Evolutionary conservation across 768 basidiomycete species (phyloP).

Genomic region (Exidia glandulosa): DNA sequence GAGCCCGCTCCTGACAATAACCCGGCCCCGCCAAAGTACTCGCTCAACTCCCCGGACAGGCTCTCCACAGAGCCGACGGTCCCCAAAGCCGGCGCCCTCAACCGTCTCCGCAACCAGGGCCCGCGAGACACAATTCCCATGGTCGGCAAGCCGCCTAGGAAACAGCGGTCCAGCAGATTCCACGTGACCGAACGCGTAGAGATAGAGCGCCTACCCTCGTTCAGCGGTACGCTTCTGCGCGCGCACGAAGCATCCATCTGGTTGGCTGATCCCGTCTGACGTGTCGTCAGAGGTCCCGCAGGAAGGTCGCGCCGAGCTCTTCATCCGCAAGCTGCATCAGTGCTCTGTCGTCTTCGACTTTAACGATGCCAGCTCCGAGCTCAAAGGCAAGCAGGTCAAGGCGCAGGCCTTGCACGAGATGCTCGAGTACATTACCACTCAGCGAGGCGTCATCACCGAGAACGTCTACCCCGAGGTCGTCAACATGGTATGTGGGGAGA

Average conservation of each 20-base stretch:
- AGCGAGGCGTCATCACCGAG: constrained; percentile 93
- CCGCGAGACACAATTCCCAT: constrained; percentile 97
- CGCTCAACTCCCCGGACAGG: constrained; percentile 4
- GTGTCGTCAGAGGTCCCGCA: constrained; percentile 65
- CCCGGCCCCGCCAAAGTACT: constrained; percentile 21
- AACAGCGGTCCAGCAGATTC: constrained; percentile 94
- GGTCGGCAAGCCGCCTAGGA: constrained; percentile 90
- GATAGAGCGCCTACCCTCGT: constrained; percentile 86
- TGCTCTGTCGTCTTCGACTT: constrained; percentile 98
- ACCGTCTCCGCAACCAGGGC: constrained; percentile 56
- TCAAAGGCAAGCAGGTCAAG: constrained; percentile 98
- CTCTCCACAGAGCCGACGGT: constrained; percentile 11
- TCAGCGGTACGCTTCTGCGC: constrained; percentile 48
- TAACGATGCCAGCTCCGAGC: constrained; percentile 90
- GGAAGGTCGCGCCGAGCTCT: constrained; percentile 79
- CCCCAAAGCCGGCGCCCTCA: constrained; percentile 42
- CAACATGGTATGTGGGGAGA: constrained; percentile 64
- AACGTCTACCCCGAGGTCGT: constrained; percentile 98
- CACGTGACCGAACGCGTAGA: constrained; percentile 94
- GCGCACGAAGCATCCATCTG: neutral
- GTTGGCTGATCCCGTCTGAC: neutral
- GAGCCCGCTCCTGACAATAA: constrained; percentile 44
- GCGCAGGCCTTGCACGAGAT: constrained; percentile 96
- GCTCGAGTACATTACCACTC: constrained; percentile 97
- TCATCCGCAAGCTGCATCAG: constrained; percentile 90